Conservation (phyloP, 2,329 filamentous ascomycete genomes). For the Botrytis galanthina region DNA sequence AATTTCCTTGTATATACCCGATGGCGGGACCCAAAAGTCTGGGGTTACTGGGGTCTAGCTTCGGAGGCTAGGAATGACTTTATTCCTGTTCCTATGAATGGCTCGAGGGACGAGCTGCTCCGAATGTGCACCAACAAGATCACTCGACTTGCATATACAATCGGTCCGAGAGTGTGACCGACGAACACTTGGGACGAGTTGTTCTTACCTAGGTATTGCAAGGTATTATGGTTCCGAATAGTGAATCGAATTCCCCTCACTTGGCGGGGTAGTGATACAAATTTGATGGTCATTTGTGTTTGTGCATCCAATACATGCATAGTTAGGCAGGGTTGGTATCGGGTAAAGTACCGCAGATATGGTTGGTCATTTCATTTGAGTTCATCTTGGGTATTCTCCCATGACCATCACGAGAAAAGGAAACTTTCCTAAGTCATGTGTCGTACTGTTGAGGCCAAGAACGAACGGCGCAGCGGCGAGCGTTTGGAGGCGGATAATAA, state of each 20-base stretch:
- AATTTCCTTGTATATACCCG: neutral
- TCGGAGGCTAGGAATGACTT: neutral
- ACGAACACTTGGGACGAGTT: neutral
- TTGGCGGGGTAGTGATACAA: constrained; percentile 9
- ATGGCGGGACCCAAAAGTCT: neutral
- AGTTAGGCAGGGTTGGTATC: neutral
- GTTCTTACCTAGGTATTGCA: neutral
- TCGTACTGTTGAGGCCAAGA: neutral
- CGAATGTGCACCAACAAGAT: neutral
- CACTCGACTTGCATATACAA: constrained; percentile 7
- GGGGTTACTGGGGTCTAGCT: neutral
- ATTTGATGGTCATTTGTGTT: constrained; percentile 13
- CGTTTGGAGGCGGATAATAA: neutral
- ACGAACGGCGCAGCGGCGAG: neutral
- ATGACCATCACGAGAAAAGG: neutral
- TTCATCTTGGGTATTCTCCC: neutral
- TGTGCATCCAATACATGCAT: neutral
- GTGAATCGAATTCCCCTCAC: constrained; percentile 17
- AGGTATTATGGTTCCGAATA: neutral
- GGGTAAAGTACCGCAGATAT: neutral
- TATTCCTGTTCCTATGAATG: neutral
- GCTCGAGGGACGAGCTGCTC: neutral
- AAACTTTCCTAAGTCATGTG: neutral
- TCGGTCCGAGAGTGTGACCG: constrained; percentile 19
- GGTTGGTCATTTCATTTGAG: constrained; percentile 5